Base-by-base conservation (phyloP, 768 basidiomycete species). In the Trametes maxima region DNA sequence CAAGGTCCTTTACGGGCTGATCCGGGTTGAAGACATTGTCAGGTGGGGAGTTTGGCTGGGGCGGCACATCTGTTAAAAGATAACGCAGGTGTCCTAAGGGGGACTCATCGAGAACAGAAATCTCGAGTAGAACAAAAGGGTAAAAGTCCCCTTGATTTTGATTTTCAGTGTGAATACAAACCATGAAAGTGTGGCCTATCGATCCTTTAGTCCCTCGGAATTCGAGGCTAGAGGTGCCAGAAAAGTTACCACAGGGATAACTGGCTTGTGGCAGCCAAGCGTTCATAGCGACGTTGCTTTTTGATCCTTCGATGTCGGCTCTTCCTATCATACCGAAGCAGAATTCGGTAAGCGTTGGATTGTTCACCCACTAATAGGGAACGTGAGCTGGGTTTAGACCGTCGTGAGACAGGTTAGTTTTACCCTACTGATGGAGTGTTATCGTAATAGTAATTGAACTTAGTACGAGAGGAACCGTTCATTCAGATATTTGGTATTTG, bases 381-480 rank as follows among this genome's bases (percentile, higher is more conserved):
- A 85, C 80, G 81, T 85, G 85, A 85, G 85, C 85, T 86, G 85
- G 85, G 85, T 86, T 87, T 87, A 86, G 85, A 86, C 85, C 83
- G 81, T 87, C 82, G 83, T 87, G 85, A 86, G 86, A 88, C 85
- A 87, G 86, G 85, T 87, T 88, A 87, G 85, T 88, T 87, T 87
- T 88, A 87, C 85, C 84, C 85, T 88, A 85, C 84, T 87, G 84
- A 86, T 87, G 85, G 81, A 82, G 83, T 73, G 84, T 86, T 79
- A 77, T 85, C 81, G 80, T 80, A 82, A 87, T 80, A 83, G 85
- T 85, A 87, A 86, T 87, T 84, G 82, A 84, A 83, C 84, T 84
- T 85, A 87, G 86, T 87, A 87, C 83, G 82, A 86, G 85, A 87
- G 86, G 86, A 87, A 88, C 86, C 79, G 84, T 84, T 84, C 82